phyloP scores from a whole-genome alignment of 345 rosid genomes.

The Carallia brachiata region DNA sequence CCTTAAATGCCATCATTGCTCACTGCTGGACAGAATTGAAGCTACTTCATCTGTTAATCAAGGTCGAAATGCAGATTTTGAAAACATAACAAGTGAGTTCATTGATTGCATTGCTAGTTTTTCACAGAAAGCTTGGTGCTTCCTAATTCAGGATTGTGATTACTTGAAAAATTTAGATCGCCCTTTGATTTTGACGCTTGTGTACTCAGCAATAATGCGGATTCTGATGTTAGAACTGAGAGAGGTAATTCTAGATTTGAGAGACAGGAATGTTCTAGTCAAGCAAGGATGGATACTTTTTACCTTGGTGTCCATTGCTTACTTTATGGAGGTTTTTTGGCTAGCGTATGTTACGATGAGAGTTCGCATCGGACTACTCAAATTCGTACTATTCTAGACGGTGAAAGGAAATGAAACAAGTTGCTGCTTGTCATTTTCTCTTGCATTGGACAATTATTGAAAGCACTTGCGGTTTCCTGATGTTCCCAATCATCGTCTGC shows the following conservation, averaged over 20 bases:
- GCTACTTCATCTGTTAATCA: constrained; percentile 9
- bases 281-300: constrained; percentile 26
- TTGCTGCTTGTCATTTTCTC: background rate
- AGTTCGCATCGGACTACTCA: constrained; percentile 6
- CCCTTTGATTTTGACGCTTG: constrained; percentile 29
- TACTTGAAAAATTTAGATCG: constrained; percentile 42
- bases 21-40: constrained; percentile 26
- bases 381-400: constrained; percentile 6
- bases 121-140: constrained; percentile 44
- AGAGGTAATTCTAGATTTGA: constrained; percentile 13
- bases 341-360: constrained; percentile 45
- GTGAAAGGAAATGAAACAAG: constrained; percentile 1
- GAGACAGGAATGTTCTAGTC: constrained; percentile 15
- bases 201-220: background rate
- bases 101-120: constrained; percentile 40
- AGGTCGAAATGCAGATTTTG: constrained; percentile 26
- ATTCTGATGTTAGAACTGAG: background rate
- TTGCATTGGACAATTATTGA: background rate
- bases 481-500: no score
- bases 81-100: constrained; percentile 30
- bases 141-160: constrained; percentile 37
- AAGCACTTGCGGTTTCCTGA: background rate
- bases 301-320: constrained; percentile 67
- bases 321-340: constrained; percentile 45
- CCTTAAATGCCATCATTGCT: constrained; percentile 48